Evolutionary conservation across 352 stramenopile genomes (phyloP), one percentile per base, ranked within the genome.

Genomic region (Thalassiosira hispida): DNA sequence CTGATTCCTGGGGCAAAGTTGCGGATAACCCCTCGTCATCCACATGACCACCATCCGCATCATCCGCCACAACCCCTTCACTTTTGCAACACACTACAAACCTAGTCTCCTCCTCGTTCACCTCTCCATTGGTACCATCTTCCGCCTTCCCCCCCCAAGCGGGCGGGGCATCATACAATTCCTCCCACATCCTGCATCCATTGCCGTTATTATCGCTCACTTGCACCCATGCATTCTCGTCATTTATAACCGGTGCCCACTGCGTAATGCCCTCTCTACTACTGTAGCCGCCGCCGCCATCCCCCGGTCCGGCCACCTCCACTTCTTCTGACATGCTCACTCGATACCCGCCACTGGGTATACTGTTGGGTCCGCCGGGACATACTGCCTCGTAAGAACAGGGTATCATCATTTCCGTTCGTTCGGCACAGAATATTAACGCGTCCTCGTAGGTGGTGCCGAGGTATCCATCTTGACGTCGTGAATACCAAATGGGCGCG

Each of bases 181-280:
- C 2, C 1, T 22, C n/a, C 22, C 25, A 27, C 44, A 53, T 11
- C 8, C 12, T 20, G 18, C 55, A 63, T 7, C 23, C 55, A 40
- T 49, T 49, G 3, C 55, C 55, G 14, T n/a, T 31, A 44, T 63
- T 18, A 5, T 27, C 29, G 16, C 55, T 63, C 6, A 63, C 55
- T 44, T 63, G 55, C 2, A 63, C 55, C 55, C 55, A 63, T 3
- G 12, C 25, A 8, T 29, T 33, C 5, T 3, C 20, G 33, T 52
- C 8, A 52, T 75, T 42, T 12, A 52, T 52, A 12, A 67, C 60
- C 1, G 66, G 66, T 42, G 40, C 55, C 53, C 53, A 75, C 16
- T 65, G 23, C 18, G 25, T 31, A 23, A 60, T 25, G 35, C 11
- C 33, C n/a, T 65, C 22, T 27, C 49, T 9, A 57, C 1, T 57